These are phyloP conservation scores for Teunomyces funiuensis DNA, from an alignment of 805 yeast species.

Conservation along the genomic window DNA sequence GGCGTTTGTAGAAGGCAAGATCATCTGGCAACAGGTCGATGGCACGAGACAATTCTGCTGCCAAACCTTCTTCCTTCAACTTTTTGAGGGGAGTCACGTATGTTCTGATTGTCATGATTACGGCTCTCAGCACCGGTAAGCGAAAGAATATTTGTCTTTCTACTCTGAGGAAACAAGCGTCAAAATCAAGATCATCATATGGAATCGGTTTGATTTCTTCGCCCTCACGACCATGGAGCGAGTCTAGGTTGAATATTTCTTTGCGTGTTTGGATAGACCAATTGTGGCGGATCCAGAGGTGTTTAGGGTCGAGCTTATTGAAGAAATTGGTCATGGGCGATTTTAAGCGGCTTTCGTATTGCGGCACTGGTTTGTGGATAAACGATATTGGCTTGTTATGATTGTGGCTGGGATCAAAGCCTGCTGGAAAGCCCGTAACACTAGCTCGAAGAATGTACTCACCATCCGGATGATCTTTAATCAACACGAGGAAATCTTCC, in stretches of 20 bases:
- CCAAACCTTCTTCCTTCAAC: slow-evolving; percentile 34
- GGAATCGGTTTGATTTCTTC: slow-evolving; percentile 21
- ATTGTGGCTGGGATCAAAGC: slow-evolving; percentile 62
- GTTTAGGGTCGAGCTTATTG: slow-evolving; percentile 50
- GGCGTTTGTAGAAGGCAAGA: slow-evolving; percentile 36
- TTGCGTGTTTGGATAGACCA: slow-evolving; percentile 70
- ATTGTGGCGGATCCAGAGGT: slow-evolving; percentile 62
- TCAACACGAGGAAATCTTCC: slow-evolving; percentile 61
- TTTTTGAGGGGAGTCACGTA: slow-evolving; percentile 31
- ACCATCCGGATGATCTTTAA: slow-evolving; percentile 45
- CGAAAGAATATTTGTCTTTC: slow-evolving; percentile 40
- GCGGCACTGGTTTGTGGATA: slow-evolving; percentile 74
- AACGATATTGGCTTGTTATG: slow-evolving; percentile 54
- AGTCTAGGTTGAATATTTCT: slow-evolving; percentile 25
- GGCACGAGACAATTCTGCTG: slow-evolving; percentile 28
- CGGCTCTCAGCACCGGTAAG: slow-evolving; percentile 35
- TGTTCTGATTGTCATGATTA: slow-evolving; percentile 37
- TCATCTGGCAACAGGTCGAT: slow-evolving; percentile 41
- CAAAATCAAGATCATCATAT: slow-evolving; percentile 34
- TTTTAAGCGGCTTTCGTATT: slow-evolving; percentile 54
- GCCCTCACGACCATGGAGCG: slow-evolving; percentile 35
- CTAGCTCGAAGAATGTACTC: slow-evolving; percentile 62
- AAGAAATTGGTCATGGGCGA: slow-evolving; percentile 69
- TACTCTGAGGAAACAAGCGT: slow-evolving; percentile 33
- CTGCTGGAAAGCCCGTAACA: slow-evolving; percentile 65